Base-by-base conservation (phyloP, 768 basidiomycete species). In the Dacryopinax primogenitus region DNA sequence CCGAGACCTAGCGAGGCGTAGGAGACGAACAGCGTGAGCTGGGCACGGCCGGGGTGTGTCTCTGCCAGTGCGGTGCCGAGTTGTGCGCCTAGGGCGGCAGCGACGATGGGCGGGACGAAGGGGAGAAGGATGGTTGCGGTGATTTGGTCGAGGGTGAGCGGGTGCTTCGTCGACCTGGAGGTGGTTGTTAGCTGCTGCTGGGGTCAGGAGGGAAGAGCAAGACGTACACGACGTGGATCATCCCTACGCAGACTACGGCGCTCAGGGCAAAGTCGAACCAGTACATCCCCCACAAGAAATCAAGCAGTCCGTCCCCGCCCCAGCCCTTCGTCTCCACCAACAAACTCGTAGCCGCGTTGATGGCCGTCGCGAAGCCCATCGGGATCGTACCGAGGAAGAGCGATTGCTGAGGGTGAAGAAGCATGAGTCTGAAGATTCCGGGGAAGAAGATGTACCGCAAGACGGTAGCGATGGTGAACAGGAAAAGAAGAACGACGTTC, bases 91-190 rank as follows among this genome's bases (percentile, higher is more conserved):
- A 83, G 77, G 0, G 89, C 85, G 0, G 86, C 79, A 1, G 82
- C 83, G 71, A 91, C 89, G 45, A 87, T 81, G 16, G 86, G 78
- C 0, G 88, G 83, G 1, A 91, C 85, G 12, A 88, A 81, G 0
- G 90, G 90, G 33, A 91, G 83, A 7, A 90, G 76, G 88, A 88
- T 90, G 23, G 78, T 72, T 26, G 84, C 75, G 0, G 83, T 83
- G 80, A 89, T 81, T 1, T 75, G 71, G 44, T 80, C 76, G 3
- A 85, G 70, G 0, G 82, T 74, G 70, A 89, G 85, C 4, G 77
- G 75, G 21, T 90, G 86, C n/a, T 81, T 70, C 37, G 78, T 72
- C 74, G 82, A 73, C 84, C 82, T 87, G 80, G 0, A 33, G 51
- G 34, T 28, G n/a, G n/a, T n/a, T 15, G 21, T 65, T 11, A 64